A percentile compares a stretch with the other conserved stretches of the same genome.
These are phyloP conservation scores for Podospora comata DNA, from an alignment of 495 filamentous ascomycete genomes.

Conservation along the genomic window DNA sequence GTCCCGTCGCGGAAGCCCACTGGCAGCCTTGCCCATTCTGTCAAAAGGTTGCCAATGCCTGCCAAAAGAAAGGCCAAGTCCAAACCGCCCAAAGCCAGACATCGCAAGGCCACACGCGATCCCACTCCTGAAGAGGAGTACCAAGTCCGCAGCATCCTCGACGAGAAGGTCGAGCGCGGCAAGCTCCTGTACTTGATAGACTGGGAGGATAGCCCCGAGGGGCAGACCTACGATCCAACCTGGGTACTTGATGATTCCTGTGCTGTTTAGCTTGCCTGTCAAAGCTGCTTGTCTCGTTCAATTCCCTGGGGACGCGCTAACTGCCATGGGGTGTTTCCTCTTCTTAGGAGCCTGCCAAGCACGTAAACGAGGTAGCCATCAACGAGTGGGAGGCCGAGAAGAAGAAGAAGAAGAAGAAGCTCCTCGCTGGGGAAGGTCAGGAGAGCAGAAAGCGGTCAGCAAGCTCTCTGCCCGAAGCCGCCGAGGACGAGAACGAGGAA, in stretches of 20 bases:
- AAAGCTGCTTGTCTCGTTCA: neutral
- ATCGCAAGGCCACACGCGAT: constrained; percentile 13
- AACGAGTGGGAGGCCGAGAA: constrained; percentile 32
- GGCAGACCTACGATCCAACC: constrained; percentile 33
- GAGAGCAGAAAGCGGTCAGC: constrained; percentile 14
- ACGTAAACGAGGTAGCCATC: constrained; percentile 35
- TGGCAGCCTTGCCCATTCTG: constrained; percentile 3
- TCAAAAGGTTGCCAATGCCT: neutral
- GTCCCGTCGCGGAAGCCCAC: neutral
- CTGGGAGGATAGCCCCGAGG: constrained; percentile 41
- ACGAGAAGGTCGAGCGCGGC: constrained; percentile 35
- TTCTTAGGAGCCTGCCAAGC: constrained; percentile 37
- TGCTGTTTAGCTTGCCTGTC: neutral
- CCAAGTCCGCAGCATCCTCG: constrained; percentile 36
- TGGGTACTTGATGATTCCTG: constrained; percentile 36
- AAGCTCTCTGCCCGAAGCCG: constrained; percentile 8
- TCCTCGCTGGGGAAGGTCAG: neutral
- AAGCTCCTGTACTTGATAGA: constrained; percentile 38
- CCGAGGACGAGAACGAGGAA: constrained; percentile 12
- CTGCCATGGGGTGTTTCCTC: constrained; percentile 5
- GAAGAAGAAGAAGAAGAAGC: constrained; percentile 3
- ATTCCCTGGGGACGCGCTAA: constrained; percentile 11
- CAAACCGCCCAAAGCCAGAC: constrained; percentile 12
- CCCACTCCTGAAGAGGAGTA: constrained; percentile 19
- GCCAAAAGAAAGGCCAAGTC: constrained; percentile 1